Evolutionary conservation across 2,329 filamentous ascomycete species (phyloP).

Genomic region (Lachnellula occidentalis): DNA sequence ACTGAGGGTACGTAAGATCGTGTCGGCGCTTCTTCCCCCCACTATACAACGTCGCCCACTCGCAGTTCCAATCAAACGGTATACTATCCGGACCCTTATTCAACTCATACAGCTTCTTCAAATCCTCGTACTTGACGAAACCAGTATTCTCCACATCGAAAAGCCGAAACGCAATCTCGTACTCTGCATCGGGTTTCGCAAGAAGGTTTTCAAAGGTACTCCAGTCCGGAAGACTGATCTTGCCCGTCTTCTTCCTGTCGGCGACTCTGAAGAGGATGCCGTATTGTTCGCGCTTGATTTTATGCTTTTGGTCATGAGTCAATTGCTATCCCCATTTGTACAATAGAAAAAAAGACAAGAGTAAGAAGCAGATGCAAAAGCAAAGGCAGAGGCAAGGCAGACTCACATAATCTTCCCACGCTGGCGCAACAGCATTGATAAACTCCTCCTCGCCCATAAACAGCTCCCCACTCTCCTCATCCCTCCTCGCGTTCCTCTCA

Average conservation of each 20-base stretch:
- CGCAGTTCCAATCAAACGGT: constrained; percentile 94
- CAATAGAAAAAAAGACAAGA: background rate
- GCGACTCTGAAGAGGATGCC: constrained; percentile 88
- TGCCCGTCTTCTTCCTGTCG: constrained; percentile 69
- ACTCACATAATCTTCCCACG: constrained; percentile 85
- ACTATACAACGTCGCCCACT: constrained; percentile 94
- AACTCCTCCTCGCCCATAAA: constrained; percentile 85
- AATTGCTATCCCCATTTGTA: constrained; percentile 12
- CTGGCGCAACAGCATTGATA: constrained; percentile 81
- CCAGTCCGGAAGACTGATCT: constrained; percentile 80
- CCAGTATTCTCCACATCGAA: constrained; percentile 86
- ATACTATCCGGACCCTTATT: constrained; percentile 83
- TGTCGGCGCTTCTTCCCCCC: constrained; percentile 84
- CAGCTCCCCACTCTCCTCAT: constrained; percentile 68
- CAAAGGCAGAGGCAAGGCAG: constrained; percentile 1
- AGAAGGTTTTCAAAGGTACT: constrained; percentile 90
- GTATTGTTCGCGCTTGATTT: constrained; percentile 95
- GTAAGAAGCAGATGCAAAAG: background rate
- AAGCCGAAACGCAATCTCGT: constrained; percentile 95
- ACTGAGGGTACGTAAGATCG: constrained; percentile 90
- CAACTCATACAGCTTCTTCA: constrained; percentile 76
- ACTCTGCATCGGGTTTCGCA: constrained; percentile 91
- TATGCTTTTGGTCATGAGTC: constrained; percentile 60
- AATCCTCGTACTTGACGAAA: constrained; percentile 82
- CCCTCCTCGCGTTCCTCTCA: constrained; percentile 67